Evolutionary conservation across 2,329 filamentous ascomycete genomes (phyloP), one percentile per base, ranked within the genome.

Genomic region (Claviceps pazoutovae): DNA sequence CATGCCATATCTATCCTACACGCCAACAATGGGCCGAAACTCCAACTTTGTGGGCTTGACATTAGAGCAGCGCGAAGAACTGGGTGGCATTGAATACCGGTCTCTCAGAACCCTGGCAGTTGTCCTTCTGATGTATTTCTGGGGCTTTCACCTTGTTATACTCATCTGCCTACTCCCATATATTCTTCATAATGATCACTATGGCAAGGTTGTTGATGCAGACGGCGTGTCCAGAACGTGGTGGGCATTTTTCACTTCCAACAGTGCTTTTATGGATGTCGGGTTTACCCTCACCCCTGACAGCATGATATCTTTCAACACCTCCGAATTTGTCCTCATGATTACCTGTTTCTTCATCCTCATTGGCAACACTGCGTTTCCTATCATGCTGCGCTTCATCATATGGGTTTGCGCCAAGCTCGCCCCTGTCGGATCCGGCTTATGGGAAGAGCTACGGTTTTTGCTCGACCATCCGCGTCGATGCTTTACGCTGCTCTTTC

Each of bases 11-110:
- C 77, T 98, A 49, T 96, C 88, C 66, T 97, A 88, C 79, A 84
- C 90, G 54, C 88, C 93, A 2, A 98, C 93, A 0, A 79, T 96
- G 51, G 91, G 86, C 23, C 82, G 93, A 56, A 98, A 98, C 65
- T 97, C 91, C 11, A 84, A 87, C 39, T 98, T 97, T 62, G 77
- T 93, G 13, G 88, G 90, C 58, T 68, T 98, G 57, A 87, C 85
- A 0, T 85, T 95, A 58, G 88, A 93, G 56, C 89, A 98, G 67
- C 80, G 93, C 57, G 90, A 98, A 63, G 93, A 98, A 66, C 71
- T 98, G 2, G 93, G 93, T 11, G 93, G 93, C 19, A 95, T 98
- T 56, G 93, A 98, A 66, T 98, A 98, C 62, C 84, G 93, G 5
- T 87, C 91, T 0, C 66, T 98, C 54, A 94, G 95, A 66, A 88